Conservation (phyloP, 257 asterid genomes). For the Fraxinus americana region DNA sequence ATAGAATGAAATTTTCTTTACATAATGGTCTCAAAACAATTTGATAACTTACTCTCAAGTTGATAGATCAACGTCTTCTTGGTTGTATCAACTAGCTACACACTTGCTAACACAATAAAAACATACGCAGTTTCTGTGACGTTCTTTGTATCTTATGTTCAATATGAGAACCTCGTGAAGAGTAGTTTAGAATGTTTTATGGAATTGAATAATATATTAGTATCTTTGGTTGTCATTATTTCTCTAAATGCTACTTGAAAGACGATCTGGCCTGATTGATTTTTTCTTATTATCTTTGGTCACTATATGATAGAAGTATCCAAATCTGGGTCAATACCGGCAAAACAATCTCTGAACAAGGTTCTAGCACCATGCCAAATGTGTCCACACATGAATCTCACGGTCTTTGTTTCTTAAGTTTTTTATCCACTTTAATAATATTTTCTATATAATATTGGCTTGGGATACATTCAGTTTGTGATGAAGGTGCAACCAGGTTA, state of each 20-base stretch:
- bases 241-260: background rate
- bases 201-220: background rate
- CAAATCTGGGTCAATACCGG: too few relatives aligned
- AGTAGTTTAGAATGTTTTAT: background rate
- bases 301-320: background rate
- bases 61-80: background rate
- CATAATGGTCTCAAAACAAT: background rate
- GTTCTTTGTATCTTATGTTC: background rate
- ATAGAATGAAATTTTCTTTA: background rate
- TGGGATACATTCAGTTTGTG: background rate
- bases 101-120: background rate
- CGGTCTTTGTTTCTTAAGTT: too few relatives aligned
- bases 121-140: background rate
- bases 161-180: background rate
- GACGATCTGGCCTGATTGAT: background rate
- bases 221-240: background rate
- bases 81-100: background rate
- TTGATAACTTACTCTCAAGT: background rate
- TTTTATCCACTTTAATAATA: background rate
- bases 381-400: too few relatives aligned
- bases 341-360: too few relatives aligned
- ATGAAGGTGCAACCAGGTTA: background rate
- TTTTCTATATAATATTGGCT: background rate
- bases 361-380: too few relatives aligned
- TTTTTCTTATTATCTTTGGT: background rate